phyloP scores from a whole-genome alignment of 2,329 filamentous ascomycete species.

The Aspergillus sp. region DNA sequence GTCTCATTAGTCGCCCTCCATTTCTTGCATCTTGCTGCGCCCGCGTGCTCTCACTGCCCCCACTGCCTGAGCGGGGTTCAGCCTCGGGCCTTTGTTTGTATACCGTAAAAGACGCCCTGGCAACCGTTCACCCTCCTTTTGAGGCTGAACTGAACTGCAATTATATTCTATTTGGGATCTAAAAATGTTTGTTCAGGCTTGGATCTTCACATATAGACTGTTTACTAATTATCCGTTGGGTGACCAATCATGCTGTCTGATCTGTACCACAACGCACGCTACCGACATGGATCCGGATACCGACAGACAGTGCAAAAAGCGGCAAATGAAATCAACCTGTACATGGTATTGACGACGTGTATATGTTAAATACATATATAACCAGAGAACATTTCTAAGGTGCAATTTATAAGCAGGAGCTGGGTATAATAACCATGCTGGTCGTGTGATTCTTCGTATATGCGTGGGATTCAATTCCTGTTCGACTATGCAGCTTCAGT shows the following conservation, averaged over 20 bases:
- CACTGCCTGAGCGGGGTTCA: background rate
- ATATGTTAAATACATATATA: too few species aligned
- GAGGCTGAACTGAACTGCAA: background rate
- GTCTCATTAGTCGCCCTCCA: background rate
- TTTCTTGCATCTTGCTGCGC: background rate
- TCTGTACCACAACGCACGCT: background rate
- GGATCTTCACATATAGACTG: too few species aligned
- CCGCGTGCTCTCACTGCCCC: background rate
- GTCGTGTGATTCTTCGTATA: constrained; percentile 6
- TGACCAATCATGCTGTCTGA: too few species aligned
- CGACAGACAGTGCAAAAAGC: background rate
- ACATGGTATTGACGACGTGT: too few species aligned
- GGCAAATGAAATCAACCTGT: background rate
- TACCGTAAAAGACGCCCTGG: background rate
- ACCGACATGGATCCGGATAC: background rate
- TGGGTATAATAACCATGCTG: background rate
- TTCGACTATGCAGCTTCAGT: background rate
- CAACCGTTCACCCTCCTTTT: background rate
- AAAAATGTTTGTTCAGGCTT: too few species aligned
- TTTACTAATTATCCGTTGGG: background rate
- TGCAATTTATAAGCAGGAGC: background rate
- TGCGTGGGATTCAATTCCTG: constrained; percentile 1
- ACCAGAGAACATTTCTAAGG: background rate
- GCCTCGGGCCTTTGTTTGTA: background rate
- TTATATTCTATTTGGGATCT: too few species aligned